Conservation (phyloP, 2,329 filamentous ascomycete species). For the Leptographium galeiforme region DNA sequence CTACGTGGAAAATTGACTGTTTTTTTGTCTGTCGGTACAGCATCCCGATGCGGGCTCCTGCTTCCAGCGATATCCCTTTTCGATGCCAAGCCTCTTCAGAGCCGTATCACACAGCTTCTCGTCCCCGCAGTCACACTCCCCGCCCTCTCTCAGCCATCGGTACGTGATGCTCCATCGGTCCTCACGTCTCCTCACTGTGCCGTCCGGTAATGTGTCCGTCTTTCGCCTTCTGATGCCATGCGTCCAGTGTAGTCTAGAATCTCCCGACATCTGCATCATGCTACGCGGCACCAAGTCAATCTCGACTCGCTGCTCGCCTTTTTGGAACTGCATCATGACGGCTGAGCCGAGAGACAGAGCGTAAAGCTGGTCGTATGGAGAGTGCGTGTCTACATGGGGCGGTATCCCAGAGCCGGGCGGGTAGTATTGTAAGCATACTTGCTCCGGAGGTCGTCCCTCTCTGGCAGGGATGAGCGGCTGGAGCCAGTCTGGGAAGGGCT, state of each 20-base stretch:
- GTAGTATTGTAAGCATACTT: slow-evolving; percentile 48
- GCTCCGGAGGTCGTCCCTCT: slow-evolving; percentile 33
- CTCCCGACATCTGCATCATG: slow-evolving; percentile 37
- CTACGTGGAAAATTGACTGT: no score
- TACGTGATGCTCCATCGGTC: slow-evolving; percentile 44
- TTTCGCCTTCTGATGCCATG: slow-evolving; percentile 19
- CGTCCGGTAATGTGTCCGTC: slow-evolving; percentile 31
- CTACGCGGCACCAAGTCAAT: slow-evolving; percentile 34
- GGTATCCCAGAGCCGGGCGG: slow-evolving; percentile 46
- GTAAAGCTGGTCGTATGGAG: slow-evolving; percentile 31
- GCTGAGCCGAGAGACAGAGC: slow-evolving; percentile 28
- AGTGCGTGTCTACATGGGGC: slow-evolving; percentile 47
- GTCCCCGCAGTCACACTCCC: slow-evolving; percentile 36
- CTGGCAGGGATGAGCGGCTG: slow-evolving; percentile 30
- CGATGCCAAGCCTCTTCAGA: slow-evolving; percentile 28
- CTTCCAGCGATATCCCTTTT: slow-evolving; percentile 38
- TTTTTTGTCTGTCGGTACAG: no score
- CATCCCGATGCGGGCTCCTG: background rate
- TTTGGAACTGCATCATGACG: slow-evolving; percentile 30
- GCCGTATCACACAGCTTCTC: slow-evolving; percentile 36
- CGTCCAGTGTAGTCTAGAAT: slow-evolving; percentile 35
- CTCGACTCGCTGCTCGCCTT: slow-evolving; percentile 21
- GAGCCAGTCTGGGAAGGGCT: slow-evolving; percentile 37
- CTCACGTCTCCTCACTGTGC: slow-evolving; percentile 25
- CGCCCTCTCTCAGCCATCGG: slow-evolving; percentile 33